Evolutionary conservation across 2,329 filamentous ascomycete genomes (phyloP), one percentile per base, ranked within the genome.

Genomic region (Grosmannia huntii): DNA sequence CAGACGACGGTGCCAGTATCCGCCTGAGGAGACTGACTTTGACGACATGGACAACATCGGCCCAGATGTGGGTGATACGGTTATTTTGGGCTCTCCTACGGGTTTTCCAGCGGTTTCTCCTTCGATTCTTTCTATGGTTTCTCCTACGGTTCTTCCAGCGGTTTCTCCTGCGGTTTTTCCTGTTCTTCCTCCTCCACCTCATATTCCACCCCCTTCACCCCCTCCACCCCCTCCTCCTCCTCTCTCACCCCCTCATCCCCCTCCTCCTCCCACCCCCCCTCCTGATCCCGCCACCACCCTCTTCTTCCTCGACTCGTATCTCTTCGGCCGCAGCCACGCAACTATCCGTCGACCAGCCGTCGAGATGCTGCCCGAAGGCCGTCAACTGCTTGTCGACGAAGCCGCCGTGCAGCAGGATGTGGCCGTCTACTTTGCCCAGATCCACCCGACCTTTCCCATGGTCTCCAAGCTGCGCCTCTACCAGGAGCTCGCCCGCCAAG

Each of bases 281-380:
- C 25, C 31, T 14, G 51, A 62, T 19, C n/a, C 56, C 6, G 46
- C 51, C 51, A 57, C 57, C 4, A 16, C 38, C 2, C 53, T 62
- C n/a, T 63, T 61, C 57, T 61, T 63, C 36, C 60, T 63, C 4
- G 61, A 63, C 56, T 59, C 61, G 41, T 63, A 59, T 50, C 14
- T 63, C 16, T 63, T 60, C 50, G 21, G 55, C 12, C 19, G 57
- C 23, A 57, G 57, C 44, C 48, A 31, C 3, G 12, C 44, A 16
- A 14, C 44, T 2, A 16, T 58, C 10, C 21, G 12, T 12, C 54
- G 19, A 21, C 36, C 58, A 3, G 12, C 28, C 1, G 53, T 59
- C 49, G 23, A 46, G 9, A 49, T 61, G 14, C 61, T 60, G 16
- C 52, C 53, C 3, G 60, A 60, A 12, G 52, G 53, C 9, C 36